phyloP scores from a whole-genome alignment of 345 rosid genomes.

The Balakata baccata region DNA sequence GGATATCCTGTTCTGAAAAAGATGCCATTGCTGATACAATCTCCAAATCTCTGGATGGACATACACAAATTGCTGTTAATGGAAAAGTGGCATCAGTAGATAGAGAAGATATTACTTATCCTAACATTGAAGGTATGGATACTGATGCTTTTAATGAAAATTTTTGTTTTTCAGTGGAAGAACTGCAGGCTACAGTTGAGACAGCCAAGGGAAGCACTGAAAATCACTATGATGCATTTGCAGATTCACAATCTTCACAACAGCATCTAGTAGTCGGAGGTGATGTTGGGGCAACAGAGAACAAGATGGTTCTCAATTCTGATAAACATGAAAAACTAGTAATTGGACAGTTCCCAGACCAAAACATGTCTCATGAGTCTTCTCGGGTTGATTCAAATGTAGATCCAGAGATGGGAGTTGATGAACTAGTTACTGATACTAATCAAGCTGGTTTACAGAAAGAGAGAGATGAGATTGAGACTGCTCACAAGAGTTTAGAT shows the following conservation, averaged over 20 bases:
- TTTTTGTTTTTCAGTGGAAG: constrained; percentile 43
- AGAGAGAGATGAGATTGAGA: constrained; percentile 16
- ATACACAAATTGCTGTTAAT: constrained; percentile 15
- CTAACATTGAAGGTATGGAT: constrained; percentile 51
- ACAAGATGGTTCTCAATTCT: constrained; percentile 24
- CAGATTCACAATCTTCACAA: constrained; percentile 34
- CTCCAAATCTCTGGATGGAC: too few relatives aligned
- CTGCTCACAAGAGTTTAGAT: constrained; percentile 15
- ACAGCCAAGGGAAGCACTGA: constrained; percentile 37
- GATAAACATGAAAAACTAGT: constrained; percentile 3
- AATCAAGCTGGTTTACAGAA: constrained; percentile 13
- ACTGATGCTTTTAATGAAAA: constrained; percentile 43
- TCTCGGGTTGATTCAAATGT: constrained; percentile 10
- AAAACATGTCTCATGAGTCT: background rate
- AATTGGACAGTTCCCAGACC: constrained; percentile 11
- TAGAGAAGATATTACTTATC: constrained; percentile 26
- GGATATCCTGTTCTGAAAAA: background rate
- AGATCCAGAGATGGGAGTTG: constrained; percentile 14
- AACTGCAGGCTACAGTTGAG: constrained; percentile 33
- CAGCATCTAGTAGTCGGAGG: constrained; percentile 29
- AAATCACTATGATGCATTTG: constrained; percentile 35
- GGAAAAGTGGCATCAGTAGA: constrained; percentile 22
- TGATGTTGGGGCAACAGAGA: constrained; percentile 25
- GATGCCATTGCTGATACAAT: background rate
- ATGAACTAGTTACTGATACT: constrained; percentile 19